Percentiles rank a stretch among this genome's conserved stretches.
Conservation (phyloP, 495 filamentous ascomycete species). For the Aspergillus carlsbadensis region DNA sequence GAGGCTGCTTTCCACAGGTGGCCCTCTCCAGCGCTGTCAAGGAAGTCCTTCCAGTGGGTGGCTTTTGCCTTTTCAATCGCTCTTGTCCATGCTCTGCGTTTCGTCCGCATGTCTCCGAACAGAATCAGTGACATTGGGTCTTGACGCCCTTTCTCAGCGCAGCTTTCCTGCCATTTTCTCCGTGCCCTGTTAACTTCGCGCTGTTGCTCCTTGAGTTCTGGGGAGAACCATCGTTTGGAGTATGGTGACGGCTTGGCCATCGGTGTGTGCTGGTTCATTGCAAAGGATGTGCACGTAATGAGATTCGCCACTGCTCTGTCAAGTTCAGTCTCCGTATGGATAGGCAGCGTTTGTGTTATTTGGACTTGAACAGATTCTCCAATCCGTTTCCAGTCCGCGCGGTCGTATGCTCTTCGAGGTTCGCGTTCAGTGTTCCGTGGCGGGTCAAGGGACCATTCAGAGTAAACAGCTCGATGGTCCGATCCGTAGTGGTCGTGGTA, state of each 20-base stretch:
- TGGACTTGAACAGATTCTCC: constrained; percentile 11
- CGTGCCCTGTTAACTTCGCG: constrained; percentile 19
- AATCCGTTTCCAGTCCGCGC: constrained; percentile 24
- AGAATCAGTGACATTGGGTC: background rate
- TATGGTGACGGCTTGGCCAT: constrained; percentile 17
- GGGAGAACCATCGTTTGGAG: constrained; percentile 26
- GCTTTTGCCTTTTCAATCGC: constrained; percentile 20
- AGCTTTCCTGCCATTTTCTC: constrained; percentile 20
- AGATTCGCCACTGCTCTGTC: no score
- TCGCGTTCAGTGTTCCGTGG: constrained; percentile 10
- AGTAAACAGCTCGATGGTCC: constrained; percentile 19
- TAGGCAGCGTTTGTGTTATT: constrained; percentile 13
- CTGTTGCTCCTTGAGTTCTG: constrained; percentile 22
- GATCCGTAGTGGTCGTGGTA: constrained; percentile 23
- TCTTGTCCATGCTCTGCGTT: constrained; percentile 17
- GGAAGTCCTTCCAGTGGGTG: constrained; percentile 21
- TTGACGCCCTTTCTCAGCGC: constrained; percentile 8
- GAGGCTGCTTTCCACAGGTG: constrained; percentile 25
- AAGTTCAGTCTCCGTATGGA: constrained; percentile 6
- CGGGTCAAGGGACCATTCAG: constrained; percentile 23
- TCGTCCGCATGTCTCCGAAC: constrained; percentile 11
- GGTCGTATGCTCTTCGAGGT: constrained; percentile 22
- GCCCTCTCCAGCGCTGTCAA: constrained; percentile 21
- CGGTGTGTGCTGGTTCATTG: constrained; percentile 13
- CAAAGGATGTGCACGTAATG: no score